Percentiles rank a stretch among this genome's conserved stretches.
Evolutionary conservation across 2,329 filamentous ascomycete species (phyloP).

Genomic region (Aspergillus pseudoviridinutans): DNA sequence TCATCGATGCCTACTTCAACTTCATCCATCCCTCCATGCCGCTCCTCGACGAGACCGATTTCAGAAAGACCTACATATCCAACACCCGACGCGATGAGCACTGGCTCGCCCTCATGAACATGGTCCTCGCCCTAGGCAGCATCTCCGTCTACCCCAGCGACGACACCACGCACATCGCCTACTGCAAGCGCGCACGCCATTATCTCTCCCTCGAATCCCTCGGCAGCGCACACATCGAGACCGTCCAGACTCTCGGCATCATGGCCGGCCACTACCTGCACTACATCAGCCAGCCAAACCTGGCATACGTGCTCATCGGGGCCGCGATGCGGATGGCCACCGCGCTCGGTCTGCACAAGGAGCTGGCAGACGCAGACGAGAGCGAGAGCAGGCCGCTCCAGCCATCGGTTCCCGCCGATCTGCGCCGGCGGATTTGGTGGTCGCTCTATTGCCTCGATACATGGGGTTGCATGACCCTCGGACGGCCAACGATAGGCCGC

Average conservation of each 20-base stretch:
- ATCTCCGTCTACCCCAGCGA: conserved; percentile 58
- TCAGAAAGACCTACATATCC: conserved; percentile 59
- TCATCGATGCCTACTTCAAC: conserved; percentile 69
- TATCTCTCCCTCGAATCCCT: conserved; percentile 63
- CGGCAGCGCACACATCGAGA: conserved; percentile 66
- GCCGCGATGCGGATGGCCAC: conserved; percentile 68
- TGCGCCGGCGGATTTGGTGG: conserved; percentile 66
- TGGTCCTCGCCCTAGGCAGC: conserved; percentile 69
- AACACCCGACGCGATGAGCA: conserved; percentile 60
- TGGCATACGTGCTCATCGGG: conserved; percentile 68
- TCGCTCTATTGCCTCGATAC: conserved; percentile 67
- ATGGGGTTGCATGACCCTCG: conserved; percentile 66
- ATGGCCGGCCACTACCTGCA: conserved; percentile 72
- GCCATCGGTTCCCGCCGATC: conserved; percentile 50
- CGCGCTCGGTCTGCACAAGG: conserved; percentile 65
- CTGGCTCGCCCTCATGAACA: conserved; percentile 68
- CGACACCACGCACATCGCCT: conserved; percentile 62
- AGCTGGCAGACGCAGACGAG: conserved; percentile 44
- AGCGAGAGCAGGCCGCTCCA: conserved; percentile 28
- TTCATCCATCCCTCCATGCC: conserved; percentile 66
- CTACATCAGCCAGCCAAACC: conserved; percentile 70
- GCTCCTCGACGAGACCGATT: conserved; percentile 65
- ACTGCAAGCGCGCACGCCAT: conserved; percentile 63
- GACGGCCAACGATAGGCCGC: conserved; percentile 64
- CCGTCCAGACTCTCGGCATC: conserved; percentile 63